Conservation (phyloP, 2,329 filamentous ascomycete genomes). For the Calonectria montana region DNA sequence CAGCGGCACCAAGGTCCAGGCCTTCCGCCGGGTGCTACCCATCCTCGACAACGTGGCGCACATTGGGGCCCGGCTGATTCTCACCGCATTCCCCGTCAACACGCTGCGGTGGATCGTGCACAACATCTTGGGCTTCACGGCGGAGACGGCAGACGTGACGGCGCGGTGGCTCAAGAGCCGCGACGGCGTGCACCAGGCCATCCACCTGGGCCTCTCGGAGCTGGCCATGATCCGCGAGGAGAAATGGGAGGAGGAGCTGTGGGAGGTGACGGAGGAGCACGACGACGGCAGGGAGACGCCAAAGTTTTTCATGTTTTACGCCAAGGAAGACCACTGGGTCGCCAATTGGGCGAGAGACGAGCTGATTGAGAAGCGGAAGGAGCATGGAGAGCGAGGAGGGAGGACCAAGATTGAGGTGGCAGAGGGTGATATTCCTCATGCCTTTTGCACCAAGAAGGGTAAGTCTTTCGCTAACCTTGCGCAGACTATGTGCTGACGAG, state of each 20-base stretch:
- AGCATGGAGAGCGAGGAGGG: conserved; percentile 47
- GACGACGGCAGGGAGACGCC: conserved; percentile 43
- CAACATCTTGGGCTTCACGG: conserved; percentile 59
- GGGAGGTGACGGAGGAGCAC: conserved; percentile 54
- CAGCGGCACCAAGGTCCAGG: conserved; percentile 61
- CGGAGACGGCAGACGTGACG: conserved; percentile 61
- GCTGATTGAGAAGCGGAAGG: conserved; percentile 60
- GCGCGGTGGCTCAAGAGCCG: conserved; percentile 65
- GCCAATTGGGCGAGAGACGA: conserved; percentile 65
- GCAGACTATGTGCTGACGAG: conserved; percentile 1
- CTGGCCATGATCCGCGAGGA: conserved; percentile 69
- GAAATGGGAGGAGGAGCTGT: conserved; percentile 69
- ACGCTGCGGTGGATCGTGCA: conserved; percentile 57
- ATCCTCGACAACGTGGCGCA: conserved; percentile 56
- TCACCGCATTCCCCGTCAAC: conserved; percentile 54
- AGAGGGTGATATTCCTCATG: conserved; percentile 67
- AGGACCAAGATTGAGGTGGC: conserved; percentile 65
- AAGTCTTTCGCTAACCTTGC: conserved; percentile 33
- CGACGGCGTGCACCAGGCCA: conserved; percentile 69
- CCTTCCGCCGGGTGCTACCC: conserved; percentile 54
- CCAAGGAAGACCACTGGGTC: conserved; percentile 72
- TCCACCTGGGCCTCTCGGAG: conserved; percentile 70
- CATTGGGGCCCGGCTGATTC: conserved; percentile 53
- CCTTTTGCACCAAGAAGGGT: conserved; percentile 64
- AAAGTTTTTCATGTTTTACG: conserved; percentile 71